Conservation (phyloP, 2,329 filamentous ascomycete species). For the Cytospora schulzeri region DNA sequence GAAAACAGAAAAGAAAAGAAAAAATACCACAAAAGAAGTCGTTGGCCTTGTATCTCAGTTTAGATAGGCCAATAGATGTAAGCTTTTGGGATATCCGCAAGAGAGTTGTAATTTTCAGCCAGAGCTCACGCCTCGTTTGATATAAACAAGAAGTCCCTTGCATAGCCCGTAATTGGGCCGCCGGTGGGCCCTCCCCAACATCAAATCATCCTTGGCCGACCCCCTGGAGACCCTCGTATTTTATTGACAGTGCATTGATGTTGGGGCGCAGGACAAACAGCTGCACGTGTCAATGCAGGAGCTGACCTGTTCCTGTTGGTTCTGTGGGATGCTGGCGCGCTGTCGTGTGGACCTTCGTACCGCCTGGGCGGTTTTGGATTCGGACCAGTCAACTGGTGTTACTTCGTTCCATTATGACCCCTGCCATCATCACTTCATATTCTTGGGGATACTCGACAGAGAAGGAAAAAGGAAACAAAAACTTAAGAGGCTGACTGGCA, state of each 20-base stretch:
- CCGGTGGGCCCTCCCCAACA: slow-evolving; percentile 18
- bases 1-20: too few relatives aligned
- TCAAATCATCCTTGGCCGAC: slow-evolving; percentile 9
- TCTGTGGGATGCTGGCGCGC: not conserved
- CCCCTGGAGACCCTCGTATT: slow-evolving; percentile 13
- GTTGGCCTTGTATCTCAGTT: not conserved
- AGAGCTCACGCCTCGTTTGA: slow-evolving; percentile 20
- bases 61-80: too few relatives aligned
- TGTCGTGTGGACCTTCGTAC: too few relatives aligned
- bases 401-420: too few relatives aligned
- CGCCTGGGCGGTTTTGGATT: too few relatives aligned
- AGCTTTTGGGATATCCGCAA: not conserved
- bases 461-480: too few relatives aligned
- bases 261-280: not conserved
- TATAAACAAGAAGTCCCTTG: slow-evolving; percentile 16
- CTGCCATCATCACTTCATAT: too few relatives aligned
- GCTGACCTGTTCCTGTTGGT: not conserved
- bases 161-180: not conserved
- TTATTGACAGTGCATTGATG: slow-evolving; percentile 4
- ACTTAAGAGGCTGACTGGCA: not conserved
- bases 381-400: too few relatives aligned
- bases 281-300: slow-evolving; percentile 9
- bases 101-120: not conserved
- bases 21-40: too few relatives aligned
- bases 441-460: too few relatives aligned